Base-by-base conservation (phyloP, 495 filamentous ascomycete genomes). In the Pyrenula massariospora region DNA sequence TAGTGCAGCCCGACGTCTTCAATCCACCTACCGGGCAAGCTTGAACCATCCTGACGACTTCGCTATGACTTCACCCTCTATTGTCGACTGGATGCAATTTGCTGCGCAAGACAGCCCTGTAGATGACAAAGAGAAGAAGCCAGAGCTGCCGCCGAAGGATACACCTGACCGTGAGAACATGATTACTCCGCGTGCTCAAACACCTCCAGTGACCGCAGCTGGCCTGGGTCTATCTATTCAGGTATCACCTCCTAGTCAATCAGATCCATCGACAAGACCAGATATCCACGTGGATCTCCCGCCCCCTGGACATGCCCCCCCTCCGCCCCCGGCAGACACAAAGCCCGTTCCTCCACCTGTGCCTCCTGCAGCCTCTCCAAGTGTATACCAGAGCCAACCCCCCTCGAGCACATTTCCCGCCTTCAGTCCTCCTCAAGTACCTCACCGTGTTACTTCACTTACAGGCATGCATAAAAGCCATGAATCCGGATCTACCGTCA, bases 1-100 rank as follows among this genome's bases (percentile, higher is more conserved):
- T 10, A 21, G 19, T 52, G 50, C 50, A 10, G n/a, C 50, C 8
- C 50, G 19, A 5, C 50, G 50, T 52, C 50, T 24, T 21, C 5
- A 52, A 5, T 21, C 19, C 19, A 24, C 22, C 20, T 56, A 74
- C 54, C 60, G 68, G 2, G 72, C 78, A 22, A 80, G 76, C 56
- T 60, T 81, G 24, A 65, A 69, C 22, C 62, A 70, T 8, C 73
- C 70, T 20, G 73, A 75, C 58, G 78, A 81, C 57, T 80, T 74
- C 75, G 73, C 73, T 55, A 70, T 77, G 62, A 77, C 77, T 22
- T 81, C 78, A 10, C 78, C 78, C 3, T 81, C 77, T 2, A 77
- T 81, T 42, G 72, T 71, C 56, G 77, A 79, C 58, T 78, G 77
- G 70, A 77, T 78, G 70, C 71, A 77, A 58, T 58, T 77, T 24